phyloP scores from a whole-genome alignment of 306 rosid genomes.

The Quercus cerris region DNA sequence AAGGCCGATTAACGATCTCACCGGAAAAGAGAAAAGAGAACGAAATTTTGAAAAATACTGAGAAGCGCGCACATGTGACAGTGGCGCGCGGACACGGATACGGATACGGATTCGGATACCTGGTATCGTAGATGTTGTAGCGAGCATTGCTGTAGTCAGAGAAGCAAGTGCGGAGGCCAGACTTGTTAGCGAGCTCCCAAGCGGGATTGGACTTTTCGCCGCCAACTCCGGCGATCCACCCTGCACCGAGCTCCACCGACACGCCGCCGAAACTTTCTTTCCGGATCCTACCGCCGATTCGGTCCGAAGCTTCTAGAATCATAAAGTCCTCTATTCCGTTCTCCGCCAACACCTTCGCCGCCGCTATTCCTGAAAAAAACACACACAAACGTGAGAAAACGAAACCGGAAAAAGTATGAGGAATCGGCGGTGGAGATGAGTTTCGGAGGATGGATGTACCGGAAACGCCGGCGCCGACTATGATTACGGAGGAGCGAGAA shows the following conservation, averaged over 20 bases:
- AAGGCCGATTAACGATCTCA: not conserved
- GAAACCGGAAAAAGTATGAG: not conserved
- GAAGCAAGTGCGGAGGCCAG: slow-evolving; percentile 71
- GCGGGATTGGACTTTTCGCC: slow-evolving; percentile 74
- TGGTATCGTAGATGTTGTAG: slow-evolving; percentile 81
- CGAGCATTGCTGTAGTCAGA: slow-evolving; percentile 95
- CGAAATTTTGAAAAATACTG: too few relatives aligned
- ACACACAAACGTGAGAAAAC: not conserved
- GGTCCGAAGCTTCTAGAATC: slow-evolving; percentile 88
- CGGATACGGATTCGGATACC: slow-evolving; percentile 35
- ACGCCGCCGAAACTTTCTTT: slow-evolving; percentile 80
- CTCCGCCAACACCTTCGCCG: slow-evolving; percentile 77
- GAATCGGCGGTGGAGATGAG: not conserved
- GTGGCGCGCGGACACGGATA: too few relatives aligned
- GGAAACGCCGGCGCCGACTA: slow-evolving; percentile 91
- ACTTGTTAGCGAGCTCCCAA: slow-evolving; percentile 81
- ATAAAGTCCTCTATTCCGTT: slow-evolving; percentile 69
- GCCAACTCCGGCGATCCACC: slow-evolving; percentile 99
- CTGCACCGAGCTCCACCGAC: slow-evolving; percentile 92
- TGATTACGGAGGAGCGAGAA: slow-evolving; percentile 71
- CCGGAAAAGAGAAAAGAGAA: not conserved
- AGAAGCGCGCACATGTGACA: too few relatives aligned
- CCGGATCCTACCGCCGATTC: slow-evolving; percentile 88
- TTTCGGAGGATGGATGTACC: slow-evolving; percentile 35
- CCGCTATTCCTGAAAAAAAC: slow-evolving; percentile 54